phyloP scores from a whole-genome alignment of 2,329 filamentous ascomycete species.

The Waltergamsia citrina region DNA sequence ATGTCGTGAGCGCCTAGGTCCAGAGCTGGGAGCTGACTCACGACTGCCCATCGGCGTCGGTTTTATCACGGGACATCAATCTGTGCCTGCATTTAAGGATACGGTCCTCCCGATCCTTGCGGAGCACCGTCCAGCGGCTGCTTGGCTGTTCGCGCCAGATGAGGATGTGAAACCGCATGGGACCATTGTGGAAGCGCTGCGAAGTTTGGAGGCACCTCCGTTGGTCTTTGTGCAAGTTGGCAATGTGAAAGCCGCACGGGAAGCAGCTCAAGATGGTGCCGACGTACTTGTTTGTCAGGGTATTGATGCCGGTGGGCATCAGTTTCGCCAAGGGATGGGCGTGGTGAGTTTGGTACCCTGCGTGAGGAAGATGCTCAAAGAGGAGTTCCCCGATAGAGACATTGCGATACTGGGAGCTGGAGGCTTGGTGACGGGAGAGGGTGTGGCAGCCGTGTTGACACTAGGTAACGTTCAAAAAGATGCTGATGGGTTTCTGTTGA shows the following conservation, averaged over 20 bases:
- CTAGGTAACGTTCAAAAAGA: constrained; percentile 30
- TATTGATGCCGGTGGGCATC: constrained; percentile 55
- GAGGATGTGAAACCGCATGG: constrained; percentile 26
- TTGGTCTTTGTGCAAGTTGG: constrained; percentile 54
- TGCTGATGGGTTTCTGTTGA: constrained; percentile 6
- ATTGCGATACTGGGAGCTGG: constrained; percentile 45
- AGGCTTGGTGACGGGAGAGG: constrained; percentile 47
- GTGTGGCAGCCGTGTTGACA: constrained; percentile 43
- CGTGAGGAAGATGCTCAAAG: constrained; percentile 34
- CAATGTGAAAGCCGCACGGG: constrained; percentile 43
- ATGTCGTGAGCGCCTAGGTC: constrained; percentile 16
- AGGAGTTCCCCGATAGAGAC: constrained; percentile 20
- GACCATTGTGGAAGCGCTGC: constrained; percentile 24
- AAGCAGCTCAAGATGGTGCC: constrained; percentile 34
- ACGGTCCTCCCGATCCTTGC: constrained; percentile 41
- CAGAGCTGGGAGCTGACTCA: constrained; percentile 17
- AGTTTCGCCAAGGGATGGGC: constrained; percentile 42
- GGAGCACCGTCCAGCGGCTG: constrained; percentile 43
- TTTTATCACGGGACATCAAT: constrained; percentile 47
- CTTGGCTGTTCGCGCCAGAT: constrained; percentile 59
- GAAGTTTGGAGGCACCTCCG: constrained; percentile 19
- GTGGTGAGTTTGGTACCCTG: constrained; percentile 50
- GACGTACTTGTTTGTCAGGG: constrained; percentile 56
- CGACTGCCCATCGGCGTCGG: constrained; percentile 45
- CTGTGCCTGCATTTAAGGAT: constrained; percentile 22